phyloP scores from a whole-genome alignment of 768 basidiomycete genomes.

The Leucocoprinus birnbaumii region DNA sequence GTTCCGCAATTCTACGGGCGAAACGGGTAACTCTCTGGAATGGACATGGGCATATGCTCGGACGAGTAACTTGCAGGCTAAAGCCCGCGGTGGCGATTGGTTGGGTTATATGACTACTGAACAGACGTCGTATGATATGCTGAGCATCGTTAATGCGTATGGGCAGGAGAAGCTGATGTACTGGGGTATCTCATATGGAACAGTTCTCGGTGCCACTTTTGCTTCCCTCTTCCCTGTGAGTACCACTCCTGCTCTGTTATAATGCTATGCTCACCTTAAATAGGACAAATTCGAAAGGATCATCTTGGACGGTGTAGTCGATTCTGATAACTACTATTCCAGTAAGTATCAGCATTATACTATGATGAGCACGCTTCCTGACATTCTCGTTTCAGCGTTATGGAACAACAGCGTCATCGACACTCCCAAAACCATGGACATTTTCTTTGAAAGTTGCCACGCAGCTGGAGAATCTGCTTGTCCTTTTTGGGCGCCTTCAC shows the following conservation, averaged over 20 bases:
- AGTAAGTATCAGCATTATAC: too few relatives aligned
- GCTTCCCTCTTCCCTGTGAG: conserved; percentile 22
- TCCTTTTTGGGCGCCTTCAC: conserved; percentile 34
- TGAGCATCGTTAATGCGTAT: conserved; percentile 29
- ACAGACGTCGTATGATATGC: conserved; percentile 34
- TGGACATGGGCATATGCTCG: conserved; percentile 29
- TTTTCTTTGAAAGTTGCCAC: conserved; percentile 34
- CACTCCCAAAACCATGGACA: conserved; percentile 31
- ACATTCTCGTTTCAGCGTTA: too few relatives aligned
- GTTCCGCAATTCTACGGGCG: neutral
- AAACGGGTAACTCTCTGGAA: conserved; percentile 17
- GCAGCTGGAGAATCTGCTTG: conserved; percentile 36
- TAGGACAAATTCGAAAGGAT: conserved; percentile 36
- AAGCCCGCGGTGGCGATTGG: conserved; percentile 18
- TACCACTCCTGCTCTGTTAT: too few relatives aligned
- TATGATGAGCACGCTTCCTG: too few relatives aligned
- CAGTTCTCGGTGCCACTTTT: conserved; percentile 19
- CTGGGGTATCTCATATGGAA: conserved; percentile 29
- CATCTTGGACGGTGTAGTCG: conserved; percentile 38
- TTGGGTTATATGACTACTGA: conserved; percentile 32
- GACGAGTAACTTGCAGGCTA: conserved; percentile 27
- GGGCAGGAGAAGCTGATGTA: conserved; percentile 30
- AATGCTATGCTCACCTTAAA: too few relatives aligned
- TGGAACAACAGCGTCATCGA: conserved; percentile 35
- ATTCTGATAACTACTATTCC: conserved; percentile 36